Base-by-base conservation (phyloP, 2,329 filamentous ascomycete species). In the Colletotrichum noveboracense region DNA sequence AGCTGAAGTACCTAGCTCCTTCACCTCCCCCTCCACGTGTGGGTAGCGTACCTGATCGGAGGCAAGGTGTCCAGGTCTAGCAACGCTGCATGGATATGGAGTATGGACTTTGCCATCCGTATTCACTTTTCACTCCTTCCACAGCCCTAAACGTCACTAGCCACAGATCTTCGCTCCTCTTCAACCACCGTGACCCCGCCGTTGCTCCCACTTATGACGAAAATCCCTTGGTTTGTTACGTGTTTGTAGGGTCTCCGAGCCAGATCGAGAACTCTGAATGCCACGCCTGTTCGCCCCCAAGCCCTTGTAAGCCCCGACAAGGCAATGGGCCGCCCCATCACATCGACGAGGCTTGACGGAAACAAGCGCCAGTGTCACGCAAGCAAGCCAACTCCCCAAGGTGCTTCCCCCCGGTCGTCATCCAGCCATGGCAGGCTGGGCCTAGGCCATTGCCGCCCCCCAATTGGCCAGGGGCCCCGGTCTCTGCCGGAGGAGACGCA, bases 141-240 rank as follows among this genome's bases (percentile, higher is more conserved):
- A 38, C 56, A 74, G 74, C 74, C 74, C 62, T 74, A 74, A 70
- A 77, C 74, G 76, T 77, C 74, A 77, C 76, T 70, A 76, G 73
- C 76, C 76, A 77, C 74, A 71, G 71, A 75, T 75, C 71, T 71
- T 65, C 75, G 66, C n/a, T 16, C 55, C 64, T 75, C 69, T 66
- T 52, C 34, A 68, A 70, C 74, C 48, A 55, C 56, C 38, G 64
- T 75, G 64, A 72, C 73, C 73, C 73, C 62, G 16, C 73, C 18
- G 14, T 66, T 34, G 18, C 43, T 61, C 36, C 38, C 28, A 38
- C 38, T 26, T 48, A 75, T 75, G 73, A 75, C 73, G 73, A 68
- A 48, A 16, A 68, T 24, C 24, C 70, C 64, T 68, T 18, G 64
- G n/a, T 13, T 30, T 30, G 21, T 73, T 73, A 68, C 69, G 73